Percentiles rank a stretch among this genome's conserved stretches.
phyloP scores from a whole-genome alignment of 176 grass and related monocot species.

The Carex cristatella region DNA sequence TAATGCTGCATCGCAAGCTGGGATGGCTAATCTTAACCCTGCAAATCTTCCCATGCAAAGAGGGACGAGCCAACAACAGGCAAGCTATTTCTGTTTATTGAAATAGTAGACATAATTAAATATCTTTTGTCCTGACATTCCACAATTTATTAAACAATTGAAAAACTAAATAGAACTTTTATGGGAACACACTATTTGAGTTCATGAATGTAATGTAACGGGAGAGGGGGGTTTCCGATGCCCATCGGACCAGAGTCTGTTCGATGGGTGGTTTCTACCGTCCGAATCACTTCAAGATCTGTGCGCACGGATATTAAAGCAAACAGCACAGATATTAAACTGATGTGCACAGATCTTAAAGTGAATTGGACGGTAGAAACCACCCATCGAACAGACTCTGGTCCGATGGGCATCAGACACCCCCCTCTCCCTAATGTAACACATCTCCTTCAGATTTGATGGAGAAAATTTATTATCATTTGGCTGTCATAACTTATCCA shows the following conservation, averaged over 20 bases:
- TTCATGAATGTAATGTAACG: not conserved
- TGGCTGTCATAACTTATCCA: not conserved
- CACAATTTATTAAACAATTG: not conserved
- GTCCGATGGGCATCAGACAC: no score
- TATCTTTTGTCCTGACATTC: not conserved
- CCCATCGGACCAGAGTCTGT: no score
- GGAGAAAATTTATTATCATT: not conserved
- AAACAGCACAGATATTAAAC: no score
- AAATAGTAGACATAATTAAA: not conserved
- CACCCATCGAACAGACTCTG: no score
- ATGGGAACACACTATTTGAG: not conserved
- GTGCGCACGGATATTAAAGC: no score
- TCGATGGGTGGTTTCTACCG: no score
- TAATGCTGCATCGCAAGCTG: slow-evolving; percentile 63
- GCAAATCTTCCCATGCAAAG: slow-evolving; percentile 83
- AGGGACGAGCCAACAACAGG: slow-evolving; percentile 78
- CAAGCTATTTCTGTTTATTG: slow-evolving; percentile 20
- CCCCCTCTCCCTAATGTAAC: no score
- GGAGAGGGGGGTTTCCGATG: no score
- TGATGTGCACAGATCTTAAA: no score
- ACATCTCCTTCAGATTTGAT: not conserved
- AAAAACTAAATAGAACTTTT: not conserved
- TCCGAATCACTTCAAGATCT: no score
- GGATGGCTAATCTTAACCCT: slow-evolving; percentile 59
- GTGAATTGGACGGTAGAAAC: no score